Evolutionary conservation across 257 asterid genomes (phyloP), one percentile per base, ranked within the genome.

Genomic region (Scutellaria barbata): DNA sequence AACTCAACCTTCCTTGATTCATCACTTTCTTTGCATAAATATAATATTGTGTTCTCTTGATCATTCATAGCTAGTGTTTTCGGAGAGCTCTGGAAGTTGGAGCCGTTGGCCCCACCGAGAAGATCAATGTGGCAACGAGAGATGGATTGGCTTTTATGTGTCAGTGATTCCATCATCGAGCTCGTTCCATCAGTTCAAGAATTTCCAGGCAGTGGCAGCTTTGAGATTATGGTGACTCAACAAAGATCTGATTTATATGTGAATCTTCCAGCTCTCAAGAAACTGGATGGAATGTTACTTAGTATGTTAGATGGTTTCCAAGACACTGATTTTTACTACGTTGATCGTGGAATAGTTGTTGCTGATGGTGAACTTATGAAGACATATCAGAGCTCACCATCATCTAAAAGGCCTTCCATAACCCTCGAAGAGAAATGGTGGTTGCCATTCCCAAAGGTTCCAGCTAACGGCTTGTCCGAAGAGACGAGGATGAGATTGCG

Each of bases 81-180:
- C 2, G 99, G 97, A 50, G 92, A 91, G 69, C 92, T 89, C 13
- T 91, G 97, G 99, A 91, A 88, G 77, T 54, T 94, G 76, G 96
- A 94, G 81, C 96, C 99, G 0, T 61, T 94, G 42, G 72, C 89
- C 10, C 87, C 81, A 1, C 85, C 77, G 71, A 90, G 75, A 74
- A 82, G 79, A 65, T 77, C 87, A 22, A 84, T 83, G 86, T 94
- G 99, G 97, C 76, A 58, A 16, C 80, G 92, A 47, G 97, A 94
- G 75, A 94, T 94, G 90, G 96, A 89, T 22, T 89, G 97, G 97
- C 97, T 94, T 58, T 76, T 91, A n/a, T 89, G 89, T 8, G 97
- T 91, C n/a, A 86, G 89, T 46, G 96, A 89, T 68, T 88, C 92
- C 56, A 91, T 94, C 10, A 93, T 94, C 2, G 99, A 94, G 85